Evolutionary conservation across 1,284 basidiomycete species (phyloP), one percentile per base, ranked within the genome.

Genomic region (Xerocomus minutiporus): DNA sequence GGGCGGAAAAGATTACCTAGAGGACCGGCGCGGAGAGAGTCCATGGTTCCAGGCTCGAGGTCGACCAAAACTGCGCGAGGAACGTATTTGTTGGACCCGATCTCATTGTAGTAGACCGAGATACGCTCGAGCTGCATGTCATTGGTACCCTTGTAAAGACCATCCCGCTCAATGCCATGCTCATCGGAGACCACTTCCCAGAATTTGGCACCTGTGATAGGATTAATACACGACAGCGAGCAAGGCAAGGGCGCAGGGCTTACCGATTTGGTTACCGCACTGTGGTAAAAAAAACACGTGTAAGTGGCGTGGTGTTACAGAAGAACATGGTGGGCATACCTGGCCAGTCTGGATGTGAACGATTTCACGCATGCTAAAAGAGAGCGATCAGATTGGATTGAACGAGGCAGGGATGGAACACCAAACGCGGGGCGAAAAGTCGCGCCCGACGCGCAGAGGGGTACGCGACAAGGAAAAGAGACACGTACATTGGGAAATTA

Each of bases 181-280:
- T 98, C 95, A 73, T 97, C 93, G 56, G 93, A 95, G 70, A 98
- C 86, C 65, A 93, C 93, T 75, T 90, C 93, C 95, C 93, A 97
- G 86, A 98, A 97, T 77, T 97, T 97, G 80, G 92, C 90, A 88
- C 90, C 89, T 90, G 58, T 52, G 36, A 48, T 26, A 48, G 11
- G 28, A 50, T 52, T 29, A 31, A 53, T 51, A 55, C 20, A 29
- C 28, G 45, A 15, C 36, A 34, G 13, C 32, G n/a, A 28, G 36
- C 40, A 36, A 17, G 50, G 48, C 52, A 54, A 63, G 55, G 57
- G 58, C 42, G 52, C 54, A 57, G 52, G 59, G 64, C 80, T 58
- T 65, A 91, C 92, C 92, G 70, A 96, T 95, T 80, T 96, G 93
- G 89, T 96, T 96, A 82, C 93, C 93, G 73, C 93, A 95, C 91